phyloP scores from a whole-genome alignment of 2,329 filamentous ascomycete species.

The Zymoseptoria crescenta region DNA sequence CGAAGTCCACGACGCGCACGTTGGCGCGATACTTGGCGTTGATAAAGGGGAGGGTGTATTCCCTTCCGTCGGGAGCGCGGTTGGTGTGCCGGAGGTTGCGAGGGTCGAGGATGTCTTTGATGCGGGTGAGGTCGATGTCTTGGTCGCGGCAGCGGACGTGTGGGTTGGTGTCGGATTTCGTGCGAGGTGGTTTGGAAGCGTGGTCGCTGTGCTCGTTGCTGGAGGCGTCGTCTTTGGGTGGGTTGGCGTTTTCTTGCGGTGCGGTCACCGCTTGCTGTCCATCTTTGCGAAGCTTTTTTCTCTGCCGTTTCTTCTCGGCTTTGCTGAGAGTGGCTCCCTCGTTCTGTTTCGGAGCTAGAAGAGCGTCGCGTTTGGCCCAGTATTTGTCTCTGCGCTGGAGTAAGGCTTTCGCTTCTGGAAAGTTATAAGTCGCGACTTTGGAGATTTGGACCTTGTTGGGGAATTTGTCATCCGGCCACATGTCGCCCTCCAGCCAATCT shows the following conservation, averaged over 20 bases:
- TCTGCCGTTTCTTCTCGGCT: slow-evolving; percentile 25
- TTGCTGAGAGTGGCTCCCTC: slow-evolving; percentile 12
- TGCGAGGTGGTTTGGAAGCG: background rate
- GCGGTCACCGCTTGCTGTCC: slow-evolving; percentile 32
- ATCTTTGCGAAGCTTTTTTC: slow-evolving; percentile 29
- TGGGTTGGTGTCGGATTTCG: slow-evolving; percentile 16
- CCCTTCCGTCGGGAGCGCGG: slow-evolving; percentile 29
- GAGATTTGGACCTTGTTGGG: slow-evolving; percentile 52
- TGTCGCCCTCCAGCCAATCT: slow-evolving; percentile 58
- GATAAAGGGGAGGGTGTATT: slow-evolving; percentile 24
- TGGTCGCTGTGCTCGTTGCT: slow-evolving; percentile 1
- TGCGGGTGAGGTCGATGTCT: slow-evolving; percentile 32
- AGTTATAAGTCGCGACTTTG: slow-evolving; percentile 36
- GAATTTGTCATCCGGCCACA: slow-evolving; percentile 54
- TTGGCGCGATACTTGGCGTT: slow-evolving; percentile 62
- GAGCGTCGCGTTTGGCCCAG: slow-evolving; percentile 29
- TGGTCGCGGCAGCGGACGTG: slow-evolving; percentile 36
- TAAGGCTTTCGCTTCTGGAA: slow-evolving; percentile 47
- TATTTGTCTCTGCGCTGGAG: slow-evolving; percentile 60
- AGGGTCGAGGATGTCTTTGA: slow-evolving; percentile 45
- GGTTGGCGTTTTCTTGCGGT: slow-evolving; percentile 9
- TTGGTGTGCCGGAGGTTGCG: slow-evolving; percentile 37
- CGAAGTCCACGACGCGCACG: slow-evolving; percentile 76
- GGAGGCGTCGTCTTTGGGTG: background rate
- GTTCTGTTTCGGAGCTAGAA: slow-evolving; percentile 3